Conservation (phyloP, 208 protist species). For the Trichomonas gallinae region DNA sequence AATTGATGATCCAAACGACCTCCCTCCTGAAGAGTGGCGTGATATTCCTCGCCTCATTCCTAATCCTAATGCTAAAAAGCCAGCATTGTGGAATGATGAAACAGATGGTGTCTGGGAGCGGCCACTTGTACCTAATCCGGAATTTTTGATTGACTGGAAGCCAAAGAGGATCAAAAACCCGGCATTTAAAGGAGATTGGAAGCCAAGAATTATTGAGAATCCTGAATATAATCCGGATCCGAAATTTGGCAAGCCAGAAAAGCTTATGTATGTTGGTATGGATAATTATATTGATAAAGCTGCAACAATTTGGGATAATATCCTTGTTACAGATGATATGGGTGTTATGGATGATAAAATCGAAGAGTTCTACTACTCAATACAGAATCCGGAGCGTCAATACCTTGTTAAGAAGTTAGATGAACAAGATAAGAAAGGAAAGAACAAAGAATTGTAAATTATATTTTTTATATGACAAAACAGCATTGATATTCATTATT, state of each 20-base stretch:
- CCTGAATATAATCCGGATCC: constrained; percentile 33
- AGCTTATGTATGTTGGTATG: not conserved
- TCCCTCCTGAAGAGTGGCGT: constrained; percentile 37
- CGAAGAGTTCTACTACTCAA: not conserved
- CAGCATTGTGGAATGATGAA: constrained; percentile 40
- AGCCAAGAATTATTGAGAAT: constrained; percentile 36
- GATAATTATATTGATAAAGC: not conserved
- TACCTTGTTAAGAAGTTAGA: not conserved
- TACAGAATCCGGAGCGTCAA: not conserved
- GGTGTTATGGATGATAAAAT: not conserved
- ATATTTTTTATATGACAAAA: not conserved
- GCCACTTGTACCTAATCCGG: constrained; percentile 38
- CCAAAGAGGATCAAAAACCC: constrained; percentile 36
- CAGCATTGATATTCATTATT: too few relatives aligned
- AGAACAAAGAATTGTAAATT: not conserved
- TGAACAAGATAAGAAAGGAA: not conserved
- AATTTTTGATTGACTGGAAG: constrained; percentile 39
- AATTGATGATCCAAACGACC: constrained; percentile 44
- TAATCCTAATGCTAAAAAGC: constrained; percentile 29
- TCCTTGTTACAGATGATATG: not conserved
- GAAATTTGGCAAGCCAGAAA: not conserved
- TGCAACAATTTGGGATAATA: not conserved
- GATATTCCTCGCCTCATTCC: constrained; percentile 32
- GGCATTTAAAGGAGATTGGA: constrained; percentile 42
- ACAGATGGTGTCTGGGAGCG: constrained; percentile 38